Evolutionary conservation across 768 basidiomycete species (phyloP).

Genomic region (Suillus discolor): DNA sequence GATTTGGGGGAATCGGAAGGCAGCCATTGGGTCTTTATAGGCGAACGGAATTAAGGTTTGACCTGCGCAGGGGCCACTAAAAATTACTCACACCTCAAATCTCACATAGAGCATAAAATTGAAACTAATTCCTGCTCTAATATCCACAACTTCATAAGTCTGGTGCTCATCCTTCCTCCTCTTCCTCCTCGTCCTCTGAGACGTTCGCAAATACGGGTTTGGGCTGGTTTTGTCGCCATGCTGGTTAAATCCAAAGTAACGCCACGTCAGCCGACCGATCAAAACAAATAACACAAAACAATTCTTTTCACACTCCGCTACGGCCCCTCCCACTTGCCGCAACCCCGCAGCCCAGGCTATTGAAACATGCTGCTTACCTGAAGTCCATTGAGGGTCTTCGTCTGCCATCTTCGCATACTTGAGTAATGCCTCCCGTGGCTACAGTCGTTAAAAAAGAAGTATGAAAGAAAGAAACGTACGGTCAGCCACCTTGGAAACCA

Average conservation of each 20-base stretch:
- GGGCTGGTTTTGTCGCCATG: constrained; percentile 86
- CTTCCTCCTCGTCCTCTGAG: constrained; percentile 57
- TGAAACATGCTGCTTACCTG: constrained; percentile 56
- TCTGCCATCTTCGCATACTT: constrained; percentile 83
- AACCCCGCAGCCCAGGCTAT: constrained; percentile 24
- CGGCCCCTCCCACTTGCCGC: constrained; percentile 26
- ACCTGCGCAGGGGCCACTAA: constrained; percentile 74
- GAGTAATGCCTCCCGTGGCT: constrained; percentile 97
- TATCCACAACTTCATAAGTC: neutral
- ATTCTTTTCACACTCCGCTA: constrained; percentile 28
- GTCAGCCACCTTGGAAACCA: constrained; percentile 32
- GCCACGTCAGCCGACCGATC: constrained; percentile 60
- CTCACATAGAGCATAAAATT: constrained; percentile 19
- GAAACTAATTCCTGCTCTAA: constrained; percentile 5
- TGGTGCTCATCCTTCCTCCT: constrained; percentile 47
- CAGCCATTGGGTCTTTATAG: constrained; percentile 84
- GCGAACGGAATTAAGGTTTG: constrained; percentile 81
- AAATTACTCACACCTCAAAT: constrained; percentile 37
- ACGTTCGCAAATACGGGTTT: constrained; percentile 78
- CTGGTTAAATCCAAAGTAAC: constrained; percentile 56
- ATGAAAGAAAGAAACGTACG: constrained; percentile 21
- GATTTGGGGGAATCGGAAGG: constrained; percentile 66
- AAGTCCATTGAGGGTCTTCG: constrained; percentile 81
- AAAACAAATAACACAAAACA: constrained; percentile 36
- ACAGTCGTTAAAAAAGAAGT: constrained; percentile 29